Evolutionary conservation across 176 grass and related monocot species (phyloP).

Genomic region (Eleusine indica): DNA sequence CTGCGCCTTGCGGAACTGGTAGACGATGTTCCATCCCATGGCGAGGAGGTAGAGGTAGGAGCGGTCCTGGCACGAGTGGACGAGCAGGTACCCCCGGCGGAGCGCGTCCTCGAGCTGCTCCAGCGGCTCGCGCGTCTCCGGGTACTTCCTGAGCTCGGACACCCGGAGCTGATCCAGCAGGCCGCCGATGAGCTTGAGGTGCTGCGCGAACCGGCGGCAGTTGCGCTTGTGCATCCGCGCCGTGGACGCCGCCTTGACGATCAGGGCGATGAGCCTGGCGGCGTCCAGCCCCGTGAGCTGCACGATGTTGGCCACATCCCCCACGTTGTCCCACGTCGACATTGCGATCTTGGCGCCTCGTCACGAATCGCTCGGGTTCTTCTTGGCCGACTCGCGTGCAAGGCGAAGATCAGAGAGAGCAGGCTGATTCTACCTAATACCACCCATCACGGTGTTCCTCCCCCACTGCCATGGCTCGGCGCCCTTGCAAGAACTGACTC

Average conservation of each 20-base stretch:
- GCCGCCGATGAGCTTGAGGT: slow-evolving; percentile 76
- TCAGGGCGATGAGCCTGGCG: slow-evolving; percentile 64
- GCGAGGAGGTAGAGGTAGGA: slow-evolving; percentile 88
- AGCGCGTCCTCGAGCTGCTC: slow-evolving; percentile 90
- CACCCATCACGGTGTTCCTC: background rate
- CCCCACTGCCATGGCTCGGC: slow-evolving; percentile 5
- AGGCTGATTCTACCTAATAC: background rate
- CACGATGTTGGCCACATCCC: slow-evolving; percentile 57
- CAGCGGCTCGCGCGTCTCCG: slow-evolving; percentile 92
- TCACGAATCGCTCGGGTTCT: background rate
- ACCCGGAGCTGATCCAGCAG: slow-evolving; percentile 78
- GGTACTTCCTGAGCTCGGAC: slow-evolving; percentile 87
- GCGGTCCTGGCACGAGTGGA: slow-evolving; percentile 73
- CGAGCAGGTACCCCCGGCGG: slow-evolving; percentile 58
- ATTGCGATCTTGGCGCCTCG: slow-evolving; percentile 18
- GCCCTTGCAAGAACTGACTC: background rate
- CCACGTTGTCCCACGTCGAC: slow-evolving; percentile 62
- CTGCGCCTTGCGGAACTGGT: slow-evolving; percentile 85
- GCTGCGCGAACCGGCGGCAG: slow-evolving; percentile 77
- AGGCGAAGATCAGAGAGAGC: background rate
- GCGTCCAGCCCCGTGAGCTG: slow-evolving; percentile 87
- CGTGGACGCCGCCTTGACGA: slow-evolving; percentile 64
- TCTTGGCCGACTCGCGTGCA: background rate
- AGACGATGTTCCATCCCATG: slow-evolving; percentile 94
- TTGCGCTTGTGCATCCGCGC: slow-evolving; percentile 90